A percentile compares a stretch with the other conserved stretches of the same genome.
Conservation (phyloP, 2,329 filamentous ascomycete species). For the Sporothrix protearum region DNA sequence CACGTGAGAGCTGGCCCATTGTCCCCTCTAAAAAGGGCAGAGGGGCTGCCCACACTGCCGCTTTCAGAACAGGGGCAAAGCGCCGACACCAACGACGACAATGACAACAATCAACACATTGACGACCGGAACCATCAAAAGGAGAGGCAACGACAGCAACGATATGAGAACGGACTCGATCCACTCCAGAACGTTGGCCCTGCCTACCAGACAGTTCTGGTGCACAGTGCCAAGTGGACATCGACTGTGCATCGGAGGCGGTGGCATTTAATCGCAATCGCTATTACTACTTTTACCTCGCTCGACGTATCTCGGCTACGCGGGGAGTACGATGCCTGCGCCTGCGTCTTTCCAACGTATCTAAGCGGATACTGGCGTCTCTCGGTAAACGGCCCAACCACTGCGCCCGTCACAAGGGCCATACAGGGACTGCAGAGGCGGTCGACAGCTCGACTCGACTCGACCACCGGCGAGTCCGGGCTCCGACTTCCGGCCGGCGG, state of each 20-base stretch:
- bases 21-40: background rate
- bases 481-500: constrained; percentile 10
- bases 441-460: background rate
- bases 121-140: background rate
- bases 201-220: too few relatives aligned
- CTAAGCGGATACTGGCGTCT: background rate
- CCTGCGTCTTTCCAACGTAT: too few relatives aligned
- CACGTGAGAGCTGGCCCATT: background rate
- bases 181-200: too few relatives aligned
- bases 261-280: too few relatives aligned
- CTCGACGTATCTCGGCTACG: background rate
- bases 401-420: background rate
- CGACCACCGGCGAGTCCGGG: background rate
- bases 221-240: too few relatives aligned
- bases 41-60: background rate
- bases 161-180: background rate
- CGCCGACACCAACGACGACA: background rate
- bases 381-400: background rate
- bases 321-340: background rate
- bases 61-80: background rate
- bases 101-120: background rate
- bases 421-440: background rate
- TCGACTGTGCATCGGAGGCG: too few relatives aligned
- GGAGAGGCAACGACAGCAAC: background rate
- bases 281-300: too few relatives aligned